These are phyloP conservation scores for Rhodotorula sp. DNA, from an alignment of 1,284 basidiomycete species.

Conservation along the genomic window DNA sequence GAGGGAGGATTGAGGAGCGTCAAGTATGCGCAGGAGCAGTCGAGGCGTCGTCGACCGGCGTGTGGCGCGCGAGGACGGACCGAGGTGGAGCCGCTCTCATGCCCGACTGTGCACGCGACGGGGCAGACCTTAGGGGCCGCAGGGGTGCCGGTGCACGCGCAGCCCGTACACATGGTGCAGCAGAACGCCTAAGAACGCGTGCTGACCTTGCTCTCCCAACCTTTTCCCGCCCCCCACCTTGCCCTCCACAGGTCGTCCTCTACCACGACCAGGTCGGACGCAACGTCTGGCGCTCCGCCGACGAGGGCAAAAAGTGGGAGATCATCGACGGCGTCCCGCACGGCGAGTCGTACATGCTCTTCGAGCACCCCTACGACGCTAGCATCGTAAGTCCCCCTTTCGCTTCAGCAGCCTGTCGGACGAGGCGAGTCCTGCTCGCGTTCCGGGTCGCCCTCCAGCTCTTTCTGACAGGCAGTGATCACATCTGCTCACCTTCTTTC, in stretches of 20 bases:
- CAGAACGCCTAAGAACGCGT: not conserved
- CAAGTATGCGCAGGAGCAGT: too few species aligned
- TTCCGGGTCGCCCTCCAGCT: too few species aligned
- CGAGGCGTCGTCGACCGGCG: too few species aligned
- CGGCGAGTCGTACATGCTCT: slow-evolving; percentile 68
- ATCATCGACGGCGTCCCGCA: slow-evolving; percentile 64
- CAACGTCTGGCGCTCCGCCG: slow-evolving; percentile 73
- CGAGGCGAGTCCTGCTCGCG: too few species aligned
- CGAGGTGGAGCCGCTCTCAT: too few species aligned
- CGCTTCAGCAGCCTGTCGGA: too few species aligned
- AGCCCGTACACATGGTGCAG: not conserved
- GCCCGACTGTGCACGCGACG: too few species aligned
- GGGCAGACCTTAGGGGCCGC: too few species aligned
- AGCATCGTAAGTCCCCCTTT: slow-evolving; percentile 62
- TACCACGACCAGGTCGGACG: slow-evolving; percentile 76
- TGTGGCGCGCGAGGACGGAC: too few species aligned
- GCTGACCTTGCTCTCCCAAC: not conserved
- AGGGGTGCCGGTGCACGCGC: too few species aligned
- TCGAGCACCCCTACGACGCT: slow-evolving; percentile 85
- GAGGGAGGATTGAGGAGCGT: too few species aligned
- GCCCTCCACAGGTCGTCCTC: slow-evolving; percentile 64
- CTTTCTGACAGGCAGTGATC: too few species aligned
- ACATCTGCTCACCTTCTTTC: not conserved
- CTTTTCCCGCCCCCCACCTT: not conserved
- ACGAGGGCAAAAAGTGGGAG: slow-evolving; percentile 86